Evolutionary conservation across 129 eudicot species (phyloP).

Genomic region (Saussurea involucrata): DNA sequence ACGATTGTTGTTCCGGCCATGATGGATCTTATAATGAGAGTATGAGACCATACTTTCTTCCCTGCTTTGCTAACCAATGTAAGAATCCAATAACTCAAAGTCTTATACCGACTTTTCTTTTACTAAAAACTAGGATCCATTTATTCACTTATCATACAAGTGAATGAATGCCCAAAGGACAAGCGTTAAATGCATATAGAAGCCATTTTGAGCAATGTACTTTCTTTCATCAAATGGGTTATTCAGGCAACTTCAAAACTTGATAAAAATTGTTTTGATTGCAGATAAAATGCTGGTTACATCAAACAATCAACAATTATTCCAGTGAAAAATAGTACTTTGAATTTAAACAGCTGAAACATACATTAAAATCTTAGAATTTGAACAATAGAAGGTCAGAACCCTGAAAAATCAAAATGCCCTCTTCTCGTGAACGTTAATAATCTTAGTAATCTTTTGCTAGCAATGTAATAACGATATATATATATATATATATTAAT

Average conservation of each 20-base stretch:
- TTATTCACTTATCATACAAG: too few relatives aligned
- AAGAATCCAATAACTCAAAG: too few relatives aligned
- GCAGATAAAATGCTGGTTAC: neutral
- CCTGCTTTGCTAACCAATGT: too few relatives aligned
- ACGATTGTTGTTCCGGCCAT: too few relatives aligned
- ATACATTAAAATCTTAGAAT: neutral
- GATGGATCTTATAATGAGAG: too few relatives aligned
- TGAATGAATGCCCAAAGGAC: too few relatives aligned
- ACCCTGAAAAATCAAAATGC: neutral
- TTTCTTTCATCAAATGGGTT: neutral
- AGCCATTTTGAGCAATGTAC: neutral
- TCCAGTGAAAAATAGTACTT: neutral
- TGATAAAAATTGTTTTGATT: neutral
- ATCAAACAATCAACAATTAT: neutral
- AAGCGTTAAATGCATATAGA: too few relatives aligned
- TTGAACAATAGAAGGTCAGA: neutral
- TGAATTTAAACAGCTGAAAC: neutral
- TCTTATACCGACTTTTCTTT: too few relatives aligned
- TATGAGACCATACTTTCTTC: too few relatives aligned
- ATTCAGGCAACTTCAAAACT: neutral
- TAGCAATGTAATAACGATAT: neutral
- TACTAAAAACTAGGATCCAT: too few relatives aligned
- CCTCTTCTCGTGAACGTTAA: neutral
- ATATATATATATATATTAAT: too few relatives aligned
- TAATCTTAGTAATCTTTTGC: neutral